Conservation (phyloP, 805 yeast genomes). For the Priceomyces haplophilus region DNA sequence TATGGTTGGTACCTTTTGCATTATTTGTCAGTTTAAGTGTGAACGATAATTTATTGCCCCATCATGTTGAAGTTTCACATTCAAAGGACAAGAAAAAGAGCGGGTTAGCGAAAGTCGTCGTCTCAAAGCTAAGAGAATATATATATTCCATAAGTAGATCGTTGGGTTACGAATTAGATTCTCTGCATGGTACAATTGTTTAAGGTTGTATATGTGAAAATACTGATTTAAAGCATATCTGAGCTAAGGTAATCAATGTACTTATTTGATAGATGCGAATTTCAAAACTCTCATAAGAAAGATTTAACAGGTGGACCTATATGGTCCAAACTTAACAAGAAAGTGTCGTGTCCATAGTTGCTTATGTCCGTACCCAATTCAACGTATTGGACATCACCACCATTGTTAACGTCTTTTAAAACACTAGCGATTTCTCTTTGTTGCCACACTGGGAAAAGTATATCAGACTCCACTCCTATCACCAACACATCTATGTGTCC, state of each 20-base stretch:
- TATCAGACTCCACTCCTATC: constrained; percentile 91
- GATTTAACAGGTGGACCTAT: constrained; percentile 72
- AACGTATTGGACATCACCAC: constrained; percentile 48
- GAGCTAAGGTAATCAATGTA: not conserved
- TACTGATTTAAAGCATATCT: not conserved
- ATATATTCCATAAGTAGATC: constrained; percentile 45
- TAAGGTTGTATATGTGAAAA: constrained; percentile 14
- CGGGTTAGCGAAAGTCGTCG: constrained; percentile 68
- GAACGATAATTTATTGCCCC: constrained; percentile 83
- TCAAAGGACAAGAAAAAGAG: constrained; percentile 29
- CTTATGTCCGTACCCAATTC: constrained; percentile 77
- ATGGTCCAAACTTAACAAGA: constrained; percentile 71
- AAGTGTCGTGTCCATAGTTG: constrained; percentile 89
- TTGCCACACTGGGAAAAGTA: constrained; percentile 92
- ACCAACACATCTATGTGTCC: constrained; percentile 67
- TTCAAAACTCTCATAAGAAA: constrained; percentile 42
- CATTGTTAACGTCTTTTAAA: constrained; percentile 36
- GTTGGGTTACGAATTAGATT: constrained; percentile 66
- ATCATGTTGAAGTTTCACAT: constrained; percentile 31
- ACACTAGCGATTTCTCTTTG: constrained; percentile 75
- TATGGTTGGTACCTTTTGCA: constrained; percentile 94
- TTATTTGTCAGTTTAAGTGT: constrained; percentile 90
- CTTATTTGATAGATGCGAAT: not conserved
- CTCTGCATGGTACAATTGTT: constrained; percentile 49
- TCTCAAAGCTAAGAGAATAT: constrained; percentile 49